Percentiles rank a stretch among this genome's conserved stretches.
Evolutionary conservation across 2,329 filamentous ascomycete species (phyloP).

Genomic region (Didymella pinodella): DNA sequence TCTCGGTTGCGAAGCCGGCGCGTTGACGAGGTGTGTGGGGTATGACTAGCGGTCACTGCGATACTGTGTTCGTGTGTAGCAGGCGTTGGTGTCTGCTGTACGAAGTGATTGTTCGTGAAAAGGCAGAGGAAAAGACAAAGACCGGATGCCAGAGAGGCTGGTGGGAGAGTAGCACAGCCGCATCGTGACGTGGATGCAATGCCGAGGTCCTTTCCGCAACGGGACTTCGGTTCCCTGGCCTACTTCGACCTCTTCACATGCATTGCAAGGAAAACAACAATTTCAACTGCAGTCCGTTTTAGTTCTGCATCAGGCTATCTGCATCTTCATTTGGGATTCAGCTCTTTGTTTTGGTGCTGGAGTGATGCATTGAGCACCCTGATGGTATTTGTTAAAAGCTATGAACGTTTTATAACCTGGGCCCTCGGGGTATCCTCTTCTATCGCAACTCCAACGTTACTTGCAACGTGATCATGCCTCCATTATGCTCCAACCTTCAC

Average conservation of each 20-base stretch:
- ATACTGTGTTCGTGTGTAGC: neutral
- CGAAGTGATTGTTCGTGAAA: neutral
- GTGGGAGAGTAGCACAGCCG: slow-evolving; percentile 1
- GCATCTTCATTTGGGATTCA: neutral
- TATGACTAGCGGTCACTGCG: neutral
- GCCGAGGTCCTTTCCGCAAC: slow-evolving; percentile 16
- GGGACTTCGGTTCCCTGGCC: slow-evolving; percentile 8
- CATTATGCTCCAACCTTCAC: slow-evolving; percentile 32
- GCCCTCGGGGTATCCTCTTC: neutral
- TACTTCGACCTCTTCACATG: slow-evolving; percentile 3
- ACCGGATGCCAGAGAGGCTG: neutral
- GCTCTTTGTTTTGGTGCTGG: neutral
- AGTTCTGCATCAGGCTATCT: neutral
- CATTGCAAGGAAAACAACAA: neutral
- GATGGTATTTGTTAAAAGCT: neutral
- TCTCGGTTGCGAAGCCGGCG: neutral
- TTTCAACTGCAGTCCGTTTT: neutral
- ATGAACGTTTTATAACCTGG: neutral
- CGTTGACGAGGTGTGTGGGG: neutral
- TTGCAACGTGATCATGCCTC: slow-evolving; percentile 20
- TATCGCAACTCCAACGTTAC: neutral
- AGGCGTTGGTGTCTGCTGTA: too few species aligned
- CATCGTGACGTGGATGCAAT: slow-evolving; percentile 10
- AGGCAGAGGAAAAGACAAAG: neutral
- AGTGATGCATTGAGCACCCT: slow-evolving; percentile 3